Percentiles rank a stretch among this genome's conserved stretches.
Evolutionary conservation across 805 yeast species (phyloP).

Genomic region (Wickerhamiella kurtzmanii): DNA sequence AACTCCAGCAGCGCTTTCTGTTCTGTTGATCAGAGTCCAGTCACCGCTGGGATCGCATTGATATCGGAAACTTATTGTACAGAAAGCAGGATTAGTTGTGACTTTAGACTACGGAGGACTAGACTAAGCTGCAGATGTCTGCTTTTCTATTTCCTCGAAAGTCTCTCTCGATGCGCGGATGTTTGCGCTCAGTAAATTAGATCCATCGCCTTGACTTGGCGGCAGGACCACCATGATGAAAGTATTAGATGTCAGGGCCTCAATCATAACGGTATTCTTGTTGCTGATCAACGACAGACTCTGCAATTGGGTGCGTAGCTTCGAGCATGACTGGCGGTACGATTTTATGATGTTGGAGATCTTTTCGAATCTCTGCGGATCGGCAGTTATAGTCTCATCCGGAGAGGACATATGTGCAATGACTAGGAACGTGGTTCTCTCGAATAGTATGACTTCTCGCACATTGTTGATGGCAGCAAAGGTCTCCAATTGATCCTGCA

Average conservation of each 20-base stretch:
- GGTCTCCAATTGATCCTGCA: conserved; percentile 60
- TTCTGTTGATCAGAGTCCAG: no score
- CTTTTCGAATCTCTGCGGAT: conserved; percentile 88
- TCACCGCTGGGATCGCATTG: no score
- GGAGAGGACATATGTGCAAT: conserved; percentile 35
- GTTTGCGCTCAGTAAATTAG: conserved; percentile 20
- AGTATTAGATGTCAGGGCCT: conserved; percentile 31
- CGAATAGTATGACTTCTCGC: conserved; percentile 81
- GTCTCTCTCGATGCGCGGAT: conserved; percentile 27
- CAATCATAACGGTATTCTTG: conserved; percentile 29
- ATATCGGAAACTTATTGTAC: no score
- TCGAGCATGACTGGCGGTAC: conserved; percentile 82
- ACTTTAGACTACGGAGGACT: no score
- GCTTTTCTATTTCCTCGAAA: conserved; percentile 29
- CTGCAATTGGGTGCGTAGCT: conserved; percentile 71
- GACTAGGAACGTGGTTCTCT: conserved; percentile 80
- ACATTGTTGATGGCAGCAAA: conserved; percentile 68
- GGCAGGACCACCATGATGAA: conserved; percentile 33
- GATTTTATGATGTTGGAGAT: conserved; percentile 88
- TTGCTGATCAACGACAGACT: conserved; percentile 55
- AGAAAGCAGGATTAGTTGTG: no score
- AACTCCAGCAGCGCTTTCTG: no score
- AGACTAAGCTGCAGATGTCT: conserved; percentile 2
- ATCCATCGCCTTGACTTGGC: conserved; percentile 14
- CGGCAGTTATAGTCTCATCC: conserved; percentile 31